phyloP scores from a whole-genome alignment of 1,284 basidiomycete genomes.

The Pterula multifida region DNA sequence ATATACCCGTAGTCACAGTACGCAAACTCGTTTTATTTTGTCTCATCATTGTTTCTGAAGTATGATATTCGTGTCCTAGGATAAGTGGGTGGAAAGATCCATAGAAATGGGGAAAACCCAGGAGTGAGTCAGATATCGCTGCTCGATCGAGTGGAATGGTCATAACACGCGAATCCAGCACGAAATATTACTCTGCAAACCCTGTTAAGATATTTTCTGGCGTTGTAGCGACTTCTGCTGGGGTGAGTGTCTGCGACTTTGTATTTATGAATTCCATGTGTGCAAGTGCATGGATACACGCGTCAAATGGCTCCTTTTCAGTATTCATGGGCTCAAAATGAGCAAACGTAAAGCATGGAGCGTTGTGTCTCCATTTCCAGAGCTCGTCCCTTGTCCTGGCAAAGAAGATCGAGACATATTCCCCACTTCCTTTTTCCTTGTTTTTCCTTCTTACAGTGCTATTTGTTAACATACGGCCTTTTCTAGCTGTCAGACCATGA shows the following conservation, averaged over 20 bases:
- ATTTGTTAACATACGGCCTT: neutral
- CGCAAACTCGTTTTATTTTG: too few species aligned
- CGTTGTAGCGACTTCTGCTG: constrained; percentile 56
- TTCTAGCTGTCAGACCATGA: constrained; percentile 47
- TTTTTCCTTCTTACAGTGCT: constrained; percentile 3
- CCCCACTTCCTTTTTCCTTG: neutral
- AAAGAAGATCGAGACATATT: neutral
- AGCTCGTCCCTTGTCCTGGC: neutral
- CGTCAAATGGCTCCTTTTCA: too few species aligned
- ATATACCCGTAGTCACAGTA: constrained; percentile 32
- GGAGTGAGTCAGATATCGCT: constrained; percentile 26
- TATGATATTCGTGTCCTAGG: constrained; percentile 20
- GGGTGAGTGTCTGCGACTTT: constrained; percentile 27
- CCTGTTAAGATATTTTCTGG: constrained; percentile 75
- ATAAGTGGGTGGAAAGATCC: constrained; percentile 61
- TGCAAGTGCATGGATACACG: too few species aligned
- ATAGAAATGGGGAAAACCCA: constrained; percentile 45
- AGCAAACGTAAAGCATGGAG: too few species aligned
- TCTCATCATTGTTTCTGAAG: too few species aligned
- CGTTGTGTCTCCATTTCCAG: neutral
- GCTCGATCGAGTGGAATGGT: constrained; percentile 3
- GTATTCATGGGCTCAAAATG: too few species aligned
- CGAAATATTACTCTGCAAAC: constrained; percentile 62
- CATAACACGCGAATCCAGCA: constrained; percentile 23
- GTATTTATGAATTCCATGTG: neutral